Conservation (phyloP, 352 stramenopile species). For the Achlya hypogyna region DNA sequence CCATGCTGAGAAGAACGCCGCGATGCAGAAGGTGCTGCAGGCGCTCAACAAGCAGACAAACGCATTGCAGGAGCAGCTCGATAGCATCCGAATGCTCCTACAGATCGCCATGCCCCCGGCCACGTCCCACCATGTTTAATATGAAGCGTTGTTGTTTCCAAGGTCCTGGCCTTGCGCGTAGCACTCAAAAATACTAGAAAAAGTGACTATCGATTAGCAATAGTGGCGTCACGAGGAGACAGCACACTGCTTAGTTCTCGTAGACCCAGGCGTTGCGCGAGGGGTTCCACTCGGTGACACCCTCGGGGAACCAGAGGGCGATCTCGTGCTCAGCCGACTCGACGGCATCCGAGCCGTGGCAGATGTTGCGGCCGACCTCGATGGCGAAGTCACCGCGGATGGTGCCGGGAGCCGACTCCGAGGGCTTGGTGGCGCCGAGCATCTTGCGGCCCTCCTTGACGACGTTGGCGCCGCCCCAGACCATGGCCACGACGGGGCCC, state of each 20-base stretch:
- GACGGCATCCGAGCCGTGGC: slow-evolving; percentile 95
- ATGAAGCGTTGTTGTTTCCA: not conserved
- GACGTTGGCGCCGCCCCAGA: slow-evolving; percentile 92
- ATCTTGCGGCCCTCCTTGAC: slow-evolving; percentile 93
- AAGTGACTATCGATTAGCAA: not conserved
- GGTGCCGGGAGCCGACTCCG: slow-evolving; percentile 90
- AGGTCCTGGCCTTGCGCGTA: not conserved
- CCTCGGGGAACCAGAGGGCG: slow-evolving; percentile 95
- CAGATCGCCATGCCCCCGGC: not conserved
- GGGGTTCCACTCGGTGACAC: slow-evolving; percentile 85
- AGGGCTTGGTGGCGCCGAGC: slow-evolving; percentile 96
- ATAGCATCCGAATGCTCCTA: not conserved
- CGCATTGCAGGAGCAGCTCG: slow-evolving; percentile 3
- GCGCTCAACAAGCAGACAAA: not conserved
- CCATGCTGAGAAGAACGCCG: not conserved
- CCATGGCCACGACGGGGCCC: slow-evolving; percentile 89
- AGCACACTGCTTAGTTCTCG: slow-evolving; percentile 73
- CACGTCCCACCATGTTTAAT: slow-evolving; percentile 5
- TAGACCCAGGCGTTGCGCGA: slow-evolving; percentile 93
- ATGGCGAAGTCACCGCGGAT: slow-evolving; percentile 97
- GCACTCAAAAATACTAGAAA: not conserved
- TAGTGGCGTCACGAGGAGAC: not conserved
- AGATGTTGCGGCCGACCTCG: slow-evolving; percentile 91
- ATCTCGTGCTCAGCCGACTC: slow-evolving; percentile 98
- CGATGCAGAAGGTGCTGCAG: not conserved